Evolutionary conservation across 2,329 filamentous ascomycete species (phyloP).

Genomic region (Alternaria sp.): DNA sequence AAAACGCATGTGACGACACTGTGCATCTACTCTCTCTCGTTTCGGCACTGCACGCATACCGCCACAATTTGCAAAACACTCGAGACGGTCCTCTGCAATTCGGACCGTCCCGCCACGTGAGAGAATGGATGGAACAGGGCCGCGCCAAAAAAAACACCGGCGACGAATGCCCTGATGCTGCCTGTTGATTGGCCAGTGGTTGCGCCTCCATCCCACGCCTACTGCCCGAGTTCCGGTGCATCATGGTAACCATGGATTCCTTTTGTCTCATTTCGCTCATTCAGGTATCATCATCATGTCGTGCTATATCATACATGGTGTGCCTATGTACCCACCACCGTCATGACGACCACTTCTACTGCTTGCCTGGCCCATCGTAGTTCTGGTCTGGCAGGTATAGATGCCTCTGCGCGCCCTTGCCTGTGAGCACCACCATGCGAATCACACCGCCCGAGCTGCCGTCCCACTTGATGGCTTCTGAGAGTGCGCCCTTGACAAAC

Average conservation of each 20-base stretch:
- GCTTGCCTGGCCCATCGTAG: constrained; percentile 77
- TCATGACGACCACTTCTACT: constrained; percentile 38
- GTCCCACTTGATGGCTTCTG: constrained; percentile 99
- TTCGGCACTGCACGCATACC: neutral
- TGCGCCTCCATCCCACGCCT: constrained; percentile 17
- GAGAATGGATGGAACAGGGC: neutral
- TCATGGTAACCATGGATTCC: constrained; percentile 7
- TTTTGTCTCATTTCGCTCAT: constrained; percentile 11
- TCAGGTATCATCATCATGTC: constrained; percentile 23
- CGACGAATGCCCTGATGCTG: constrained; percentile 15
- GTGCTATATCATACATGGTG: constrained; percentile 22
- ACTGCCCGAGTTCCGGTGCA: constrained; percentile 14
- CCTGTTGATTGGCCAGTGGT: constrained; percentile 16
- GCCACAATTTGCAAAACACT: neutral
- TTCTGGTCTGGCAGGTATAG: constrained; percentile 90
- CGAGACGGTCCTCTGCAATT: neutral
- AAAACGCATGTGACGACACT: constrained; percentile 19
- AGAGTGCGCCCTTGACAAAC: constrained; percentile 90
- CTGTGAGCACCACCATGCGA: constrained; percentile 94
- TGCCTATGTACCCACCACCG: constrained; percentile 9
- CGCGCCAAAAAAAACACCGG: neutral
- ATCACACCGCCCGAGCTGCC: constrained; percentile 98
- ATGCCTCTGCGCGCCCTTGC: constrained; percentile 88
- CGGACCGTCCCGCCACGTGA: constrained; percentile 11
- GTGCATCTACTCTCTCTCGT: constrained; percentile 4